These are phyloP conservation scores for Lachnellula occidentalis DNA, from an alignment of 2,329 filamentous ascomycete species.

Conservation along the genomic window DNA sequence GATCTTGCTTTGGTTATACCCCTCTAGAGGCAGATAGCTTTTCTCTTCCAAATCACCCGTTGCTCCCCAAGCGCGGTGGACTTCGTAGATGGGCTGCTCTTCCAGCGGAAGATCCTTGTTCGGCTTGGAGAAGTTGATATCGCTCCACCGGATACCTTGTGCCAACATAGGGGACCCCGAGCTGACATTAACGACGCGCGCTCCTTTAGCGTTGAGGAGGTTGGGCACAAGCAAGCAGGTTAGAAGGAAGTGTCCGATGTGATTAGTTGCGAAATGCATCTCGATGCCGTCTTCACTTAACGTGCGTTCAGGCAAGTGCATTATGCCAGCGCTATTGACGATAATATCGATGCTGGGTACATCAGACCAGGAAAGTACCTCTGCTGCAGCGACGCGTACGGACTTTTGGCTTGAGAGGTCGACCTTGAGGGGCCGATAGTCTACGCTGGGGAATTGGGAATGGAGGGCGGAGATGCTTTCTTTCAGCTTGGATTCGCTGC, in stretches of 20 bases:
- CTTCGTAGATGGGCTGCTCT: constrained; percentile 29
- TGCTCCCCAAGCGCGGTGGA: constrained; percentile 22
- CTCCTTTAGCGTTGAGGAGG: constrained; percentile 11
- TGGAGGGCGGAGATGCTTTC: constrained; percentile 8
- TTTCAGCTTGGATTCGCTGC: constrained; percentile 10
- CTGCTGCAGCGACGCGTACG: constrained; percentile 36
- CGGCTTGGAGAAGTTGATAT: constrained; percentile 32
- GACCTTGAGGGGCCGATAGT: constrained; percentile 6
- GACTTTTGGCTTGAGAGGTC: constrained; percentile 38
- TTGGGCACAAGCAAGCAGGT: constrained; percentile 16
- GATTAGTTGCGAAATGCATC: constrained; percentile 19
- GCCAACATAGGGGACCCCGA: constrained; percentile 22
- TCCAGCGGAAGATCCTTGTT: constrained; percentile 31
- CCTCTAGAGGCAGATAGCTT: constrained; percentile 33
- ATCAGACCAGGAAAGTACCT: constrained; percentile 35
- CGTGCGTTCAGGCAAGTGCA: constrained; percentile 31
- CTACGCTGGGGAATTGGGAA: constrained; percentile 1
- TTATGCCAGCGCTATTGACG: constrained; percentile 39
- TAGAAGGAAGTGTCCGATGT: constrained; percentile 18
- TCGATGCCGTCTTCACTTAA: constrained; percentile 34
- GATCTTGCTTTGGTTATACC: constrained; percentile 34
- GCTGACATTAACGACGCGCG: constrained; percentile 15
- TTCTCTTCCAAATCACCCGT: constrained; percentile 18
- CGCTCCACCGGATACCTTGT: constrained; percentile 32
- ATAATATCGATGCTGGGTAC: constrained; percentile 36